Evolutionary conservation across 2,329 filamentous ascomycete genomes (phyloP).

Genomic region (Fusarium denticulatum): DNA sequence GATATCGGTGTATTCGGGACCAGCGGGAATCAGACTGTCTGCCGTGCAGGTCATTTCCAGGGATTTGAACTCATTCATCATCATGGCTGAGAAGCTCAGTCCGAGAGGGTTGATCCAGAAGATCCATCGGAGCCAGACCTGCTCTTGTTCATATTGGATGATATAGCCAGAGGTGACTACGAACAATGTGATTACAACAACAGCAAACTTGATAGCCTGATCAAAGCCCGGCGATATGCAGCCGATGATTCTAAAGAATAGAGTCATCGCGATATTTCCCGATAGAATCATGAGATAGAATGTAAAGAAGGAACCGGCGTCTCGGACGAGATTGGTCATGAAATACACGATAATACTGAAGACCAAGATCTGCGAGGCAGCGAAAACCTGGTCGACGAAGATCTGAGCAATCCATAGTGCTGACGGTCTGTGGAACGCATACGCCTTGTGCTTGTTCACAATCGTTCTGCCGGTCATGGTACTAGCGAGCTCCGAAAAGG

Average conservation of each 20-base stretch:
- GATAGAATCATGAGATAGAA: slow-evolving; percentile 77
- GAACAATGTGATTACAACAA: slow-evolving; percentile 82
- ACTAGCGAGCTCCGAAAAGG: slow-evolving; percentile 78
- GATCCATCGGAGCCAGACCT: slow-evolving; percentile 83
- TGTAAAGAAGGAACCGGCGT: slow-evolving; percentile 80
- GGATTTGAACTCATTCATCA: slow-evolving; percentile 85
- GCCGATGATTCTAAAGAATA: slow-evolving; percentile 80
- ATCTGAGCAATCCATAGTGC: slow-evolving; percentile 88
- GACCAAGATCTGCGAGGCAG: slow-evolving; percentile 73
- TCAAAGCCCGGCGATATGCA: slow-evolving; percentile 84
- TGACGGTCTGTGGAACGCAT: slow-evolving; percentile 83
- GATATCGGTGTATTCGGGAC: slow-evolving; percentile 75
- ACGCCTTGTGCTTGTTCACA: slow-evolving; percentile 85
- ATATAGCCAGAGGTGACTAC: slow-evolving; percentile 84
- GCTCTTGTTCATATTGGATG: slow-evolving; percentile 79
- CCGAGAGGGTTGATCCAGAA: slow-evolving; percentile 81
- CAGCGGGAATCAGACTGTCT: slow-evolving; percentile 75
- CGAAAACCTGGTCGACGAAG: slow-evolving; percentile 78
- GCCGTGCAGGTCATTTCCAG: slow-evolving; percentile 75
- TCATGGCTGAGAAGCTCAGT: slow-evolving; percentile 78
- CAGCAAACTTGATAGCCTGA: slow-evolving; percentile 84
- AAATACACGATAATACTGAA: slow-evolving; percentile 84
- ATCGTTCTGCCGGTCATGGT: slow-evolving; percentile 82
- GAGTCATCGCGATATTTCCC: slow-evolving; percentile 76
- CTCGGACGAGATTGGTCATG: slow-evolving; percentile 75